Evolutionary conservation across 1,284 basidiomycete genomes (phyloP), one percentile per base, ranked within the genome.

Genomic region (Austroboletus sp.): DNA sequence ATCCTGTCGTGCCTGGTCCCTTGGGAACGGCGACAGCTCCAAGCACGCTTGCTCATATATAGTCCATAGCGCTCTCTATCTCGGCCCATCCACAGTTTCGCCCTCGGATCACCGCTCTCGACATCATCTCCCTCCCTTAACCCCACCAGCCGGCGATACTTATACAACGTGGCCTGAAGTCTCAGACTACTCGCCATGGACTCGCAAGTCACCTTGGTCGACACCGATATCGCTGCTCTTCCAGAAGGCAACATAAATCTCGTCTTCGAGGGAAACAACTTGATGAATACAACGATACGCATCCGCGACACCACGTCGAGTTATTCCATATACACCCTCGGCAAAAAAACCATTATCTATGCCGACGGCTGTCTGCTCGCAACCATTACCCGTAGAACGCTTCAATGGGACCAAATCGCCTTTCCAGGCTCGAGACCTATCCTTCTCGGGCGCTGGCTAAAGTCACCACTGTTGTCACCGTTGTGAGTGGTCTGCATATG

Each of bases 201-300:
- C 3, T 58, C 56, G 25, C 58, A 57, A 29, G 42, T 60, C 32
- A 60, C 58, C 8, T 42, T 57, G 12, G 39, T 54, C 32, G 43
- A 60, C 35, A 8, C 37, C 10, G 2, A 1, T 6, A 4, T 16
- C 9, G 39, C 19, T 27, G n/a, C 8, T 17, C 30, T 19, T 30
- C 16, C 31, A 16, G 40, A 29, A 2, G 36, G 39, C 6, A 44
- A 38, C 21, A 44, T 44, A 3, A 4, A 48, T 6, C 17, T 61
- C 16, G 1, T 27, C 10, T 58, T 57, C 33, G 37, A 51, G 40
- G 32, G 33, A 30, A 56, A 58, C 21, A 40, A 48, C 27, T 40
- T 47, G 58, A 27, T 6, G 5, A 52, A 48, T 2, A 57, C 56
- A 2, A 34, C 48, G 3, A 4, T 61, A 13, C 46, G 31, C 12